Percentiles rank a stretch among this genome's conserved stretches.
Evolutionary conservation across 345 rosid genomes (phyloP).

Genomic region (Jatropha curcas): DNA sequence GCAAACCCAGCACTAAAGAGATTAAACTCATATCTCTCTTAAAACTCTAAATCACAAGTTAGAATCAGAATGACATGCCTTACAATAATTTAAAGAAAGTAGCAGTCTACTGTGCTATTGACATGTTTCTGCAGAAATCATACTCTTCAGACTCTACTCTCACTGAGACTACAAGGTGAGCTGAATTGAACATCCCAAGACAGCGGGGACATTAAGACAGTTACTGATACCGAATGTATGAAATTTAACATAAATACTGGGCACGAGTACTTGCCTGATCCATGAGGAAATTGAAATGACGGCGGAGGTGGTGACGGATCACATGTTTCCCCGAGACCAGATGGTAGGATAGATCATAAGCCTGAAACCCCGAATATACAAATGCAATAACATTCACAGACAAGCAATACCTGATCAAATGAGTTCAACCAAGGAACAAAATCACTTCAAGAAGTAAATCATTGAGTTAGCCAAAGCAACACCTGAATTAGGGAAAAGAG

Average conservation of each 20-base stretch:
- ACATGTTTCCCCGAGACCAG: slow-evolving; percentile 50
- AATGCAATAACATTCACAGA: slow-evolving; percentile 74
- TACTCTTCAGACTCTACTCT: neutral
- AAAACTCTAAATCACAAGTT: neutral
- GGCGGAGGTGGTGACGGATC: slow-evolving; percentile 51
- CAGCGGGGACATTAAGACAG: neutral
- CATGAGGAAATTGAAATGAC: slow-evolving; percentile 65
- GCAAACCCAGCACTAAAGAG: neutral
- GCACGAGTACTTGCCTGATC: slow-evolving; percentile 66
- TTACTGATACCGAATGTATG: neutral
- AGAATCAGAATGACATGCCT: neutral
- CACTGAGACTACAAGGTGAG: neutral
- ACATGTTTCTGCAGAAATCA: neutral
- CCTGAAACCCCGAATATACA: slow-evolving; percentile 75
- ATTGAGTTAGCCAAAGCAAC: neutral
- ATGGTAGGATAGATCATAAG: slow-evolving; percentile 59
- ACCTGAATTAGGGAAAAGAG: neutral
- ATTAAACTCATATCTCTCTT: too few relatives aligned
- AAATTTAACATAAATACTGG: neutral
- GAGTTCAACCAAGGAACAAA: slow-evolving; percentile 14
- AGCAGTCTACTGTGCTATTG: neutral
- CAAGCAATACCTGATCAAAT: slow-evolving; percentile 70
- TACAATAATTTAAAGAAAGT: neutral
- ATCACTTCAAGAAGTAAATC: neutral
- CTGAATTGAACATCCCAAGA: neutral